A percentile compares a stretch with the other conserved stretches of the same genome.
phyloP scores from a whole-genome alignment of 2,329 filamentous ascomycete genomes.

The Capronia epimyces region DNA sequence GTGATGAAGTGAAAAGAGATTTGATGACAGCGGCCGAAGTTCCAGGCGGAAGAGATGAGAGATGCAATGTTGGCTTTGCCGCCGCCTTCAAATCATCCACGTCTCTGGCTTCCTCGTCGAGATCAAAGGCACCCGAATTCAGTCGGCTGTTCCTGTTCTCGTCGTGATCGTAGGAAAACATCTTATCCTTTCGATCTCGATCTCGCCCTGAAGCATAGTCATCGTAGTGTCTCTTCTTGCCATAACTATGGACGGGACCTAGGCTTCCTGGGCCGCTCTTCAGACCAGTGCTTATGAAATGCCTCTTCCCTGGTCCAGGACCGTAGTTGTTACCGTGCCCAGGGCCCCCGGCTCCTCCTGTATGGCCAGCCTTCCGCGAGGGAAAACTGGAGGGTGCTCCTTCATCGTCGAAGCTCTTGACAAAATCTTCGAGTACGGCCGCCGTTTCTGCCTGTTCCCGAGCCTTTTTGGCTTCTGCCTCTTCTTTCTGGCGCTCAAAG shows the following conservation, averaged over 20 bases:
- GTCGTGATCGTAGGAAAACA: slow-evolving; percentile 17
- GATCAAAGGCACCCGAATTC: slow-evolving; percentile 5
- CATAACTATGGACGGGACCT: slow-evolving; percentile 49
- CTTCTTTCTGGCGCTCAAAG: slow-evolving; percentile 82
- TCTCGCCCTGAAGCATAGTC: slow-evolving; percentile 29
- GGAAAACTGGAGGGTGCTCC: slow-evolving; percentile 26
- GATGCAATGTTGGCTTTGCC: slow-evolving; percentile 51
- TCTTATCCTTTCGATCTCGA: slow-evolving; percentile 32
- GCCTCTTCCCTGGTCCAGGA: slow-evolving; percentile 52
- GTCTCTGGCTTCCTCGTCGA: slow-evolving; percentile 17
- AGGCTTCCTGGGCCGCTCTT: slow-evolving; percentile 50
- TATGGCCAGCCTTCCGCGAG: slow-evolving; percentile 29
- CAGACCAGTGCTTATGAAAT: slow-evolving; percentile 51
- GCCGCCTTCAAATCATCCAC: slow-evolving; percentile 42
- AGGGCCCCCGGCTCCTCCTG: slow-evolving; percentile 34
- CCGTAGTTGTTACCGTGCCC: slow-evolving; percentile 30
- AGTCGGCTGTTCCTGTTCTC: slow-evolving; percentile 5
- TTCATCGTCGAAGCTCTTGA: slow-evolving; percentile 60
- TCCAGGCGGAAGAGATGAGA: slow-evolving; percentile 50
- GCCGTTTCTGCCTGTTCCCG: slow-evolving; percentile 82
- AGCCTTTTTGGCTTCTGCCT: slow-evolving; percentile 79
- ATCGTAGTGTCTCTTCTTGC: slow-evolving; percentile 53
- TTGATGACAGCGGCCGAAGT: slow-evolving; percentile 49
- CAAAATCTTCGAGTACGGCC: slow-evolving; percentile 79
- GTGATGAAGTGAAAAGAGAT: slow-evolving; percentile 44